phyloP scores from a whole-genome alignment of 1,284 basidiomycete species.

The Microbotryomycetes sp. region DNA sequence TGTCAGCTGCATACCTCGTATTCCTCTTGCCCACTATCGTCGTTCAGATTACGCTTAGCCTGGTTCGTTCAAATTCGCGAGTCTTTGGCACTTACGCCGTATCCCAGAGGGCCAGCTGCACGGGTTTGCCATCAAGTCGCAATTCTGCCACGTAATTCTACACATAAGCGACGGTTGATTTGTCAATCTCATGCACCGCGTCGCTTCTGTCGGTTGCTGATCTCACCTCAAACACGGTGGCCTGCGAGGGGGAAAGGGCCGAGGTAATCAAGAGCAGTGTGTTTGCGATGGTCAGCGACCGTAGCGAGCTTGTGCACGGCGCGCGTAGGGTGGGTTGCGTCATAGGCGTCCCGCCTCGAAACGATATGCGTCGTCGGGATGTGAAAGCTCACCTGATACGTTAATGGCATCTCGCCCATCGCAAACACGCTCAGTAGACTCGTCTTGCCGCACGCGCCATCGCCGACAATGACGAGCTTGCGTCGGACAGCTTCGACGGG shows the following conservation, averaged over 20 bases:
- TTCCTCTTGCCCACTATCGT: constrained; percentile 75
- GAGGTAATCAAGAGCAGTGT: background rate
- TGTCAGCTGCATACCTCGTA: constrained; percentile 59
- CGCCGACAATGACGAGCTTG: constrained; percentile 40
- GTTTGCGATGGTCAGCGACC: constrained; percentile 11
- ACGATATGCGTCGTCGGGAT: constrained; percentile 7
- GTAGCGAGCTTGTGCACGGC: background rate
- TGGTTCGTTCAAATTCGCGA: no score
- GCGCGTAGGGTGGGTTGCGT: background rate
- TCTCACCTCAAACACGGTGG: constrained; percentile 48
- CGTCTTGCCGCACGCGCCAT: constrained; percentile 60
- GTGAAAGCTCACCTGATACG: constrained; percentile 31
- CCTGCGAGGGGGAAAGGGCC: constrained; percentile 2
- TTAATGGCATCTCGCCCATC: constrained; percentile 53
- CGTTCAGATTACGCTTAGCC: no score
- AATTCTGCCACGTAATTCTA: constrained; percentile 96
- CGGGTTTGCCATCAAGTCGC: constrained; percentile 89
- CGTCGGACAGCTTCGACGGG: constrained; percentile 4
- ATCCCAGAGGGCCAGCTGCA: constrained; percentile 94
- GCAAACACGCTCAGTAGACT: constrained; percentile 1
- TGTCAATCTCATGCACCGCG: background rate
- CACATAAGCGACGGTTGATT: no score
- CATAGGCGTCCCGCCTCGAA: background rate
- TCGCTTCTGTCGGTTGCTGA: background rate
- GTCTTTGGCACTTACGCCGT: constrained; percentile 84